Evolutionary conservation across 192 early-diverging fungal genomes (phyloP).

Genomic region (Phlyctochytrium bullatum): DNA sequence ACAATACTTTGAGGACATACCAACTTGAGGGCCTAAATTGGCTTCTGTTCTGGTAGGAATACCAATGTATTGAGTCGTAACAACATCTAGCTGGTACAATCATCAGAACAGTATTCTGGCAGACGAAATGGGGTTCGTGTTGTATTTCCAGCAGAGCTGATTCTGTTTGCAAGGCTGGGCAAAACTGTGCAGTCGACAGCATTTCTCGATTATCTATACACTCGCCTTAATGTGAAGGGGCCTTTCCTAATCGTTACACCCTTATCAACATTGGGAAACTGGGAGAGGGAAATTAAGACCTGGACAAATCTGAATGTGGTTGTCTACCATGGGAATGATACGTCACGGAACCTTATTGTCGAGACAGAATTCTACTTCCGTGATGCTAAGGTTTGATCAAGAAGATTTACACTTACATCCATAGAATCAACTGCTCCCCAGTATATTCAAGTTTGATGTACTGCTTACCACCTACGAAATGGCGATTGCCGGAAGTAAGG

Average conservation of each 20-base stretch:
- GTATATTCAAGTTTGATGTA: slow-evolving; percentile 55
- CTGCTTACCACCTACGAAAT: slow-evolving; percentile 64
- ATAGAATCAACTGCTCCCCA: slow-evolving; percentile 26
- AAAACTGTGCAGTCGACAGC: slow-evolving; percentile 79
- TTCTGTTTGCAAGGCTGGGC: slow-evolving; percentile 40
- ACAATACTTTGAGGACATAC: slow-evolving; percentile 68
- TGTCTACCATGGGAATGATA: slow-evolving; percentile 68
- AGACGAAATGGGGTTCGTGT: slow-evolving; percentile 47
- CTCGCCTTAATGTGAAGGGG: slow-evolving; percentile 59
- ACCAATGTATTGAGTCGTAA: not conserved
- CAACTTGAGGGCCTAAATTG: slow-evolving; percentile 85
- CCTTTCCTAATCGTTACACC: slow-evolving; percentile 71
- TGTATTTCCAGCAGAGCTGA: not conserved
- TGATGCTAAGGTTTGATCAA: slow-evolving; percentile 32
- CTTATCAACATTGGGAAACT: slow-evolving; percentile 58
- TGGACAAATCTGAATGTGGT: slow-evolving; percentile 75
- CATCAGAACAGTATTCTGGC: slow-evolving; percentile 62
- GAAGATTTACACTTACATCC: not conserved
- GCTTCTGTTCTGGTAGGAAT: slow-evolving; percentile 66
- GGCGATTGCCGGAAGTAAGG: slow-evolving; percentile 48
- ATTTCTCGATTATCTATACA: slow-evolving; percentile 69
- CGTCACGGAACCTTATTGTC: slow-evolving; percentile 70
- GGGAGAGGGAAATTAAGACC: slow-evolving; percentile 72
- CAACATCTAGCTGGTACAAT: slow-evolving; percentile 58
- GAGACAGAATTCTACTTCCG: slow-evolving; percentile 80